Evolutionary conservation across 495 filamentous ascomycete genomes (phyloP), one percentile per base, ranked within the genome.

Genomic region (Penicillium odoratum): DNA sequence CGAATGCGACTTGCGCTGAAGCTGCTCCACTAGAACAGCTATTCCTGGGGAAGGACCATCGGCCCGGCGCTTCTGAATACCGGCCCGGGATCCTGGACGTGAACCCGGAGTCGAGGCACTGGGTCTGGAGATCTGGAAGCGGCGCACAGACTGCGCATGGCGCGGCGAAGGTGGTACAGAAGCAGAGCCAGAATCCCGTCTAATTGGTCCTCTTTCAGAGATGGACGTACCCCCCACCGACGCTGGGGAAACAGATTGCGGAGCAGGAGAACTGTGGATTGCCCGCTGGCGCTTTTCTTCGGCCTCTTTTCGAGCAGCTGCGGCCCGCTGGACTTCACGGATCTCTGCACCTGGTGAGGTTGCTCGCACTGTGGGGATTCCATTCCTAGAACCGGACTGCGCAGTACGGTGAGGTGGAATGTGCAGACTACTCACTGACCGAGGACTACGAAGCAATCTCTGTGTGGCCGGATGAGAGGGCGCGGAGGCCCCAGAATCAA

Each of bases 301-400:
- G 2, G 64, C 60, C 8, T 75, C 68, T 50, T 66, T 72, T 36
- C 64, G 62, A 10, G 56, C 66, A 15, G 66, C 67, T 10, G 69
- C 70, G 1, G 68, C 28, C 11, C 70, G 70, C 55, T 70, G 69
- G 16, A 67, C 73, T 43, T 76, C 75, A 21, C 75, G 71, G 44
- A 78, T 60, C 60, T 79, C 77, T 3, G 75, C 77, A 15, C 77
- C 77, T 1, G 77, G 77, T 0, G 77, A 78, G 0, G 77, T 79
- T 13, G 75, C 72, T 33, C 75, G 68, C 28, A 79, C 74, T 26
- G 63, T 33, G 15, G 77, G 77, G 3, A 79, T 69, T 21, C 69
- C 70, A 16, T 36, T 64, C 10, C 58, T 60, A 9, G 56, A 55
- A 42, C 11, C 33, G 3, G 53, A 26, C 15, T 50, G 65, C 9